Percentiles rank a stretch among this genome's conserved stretches.
Conservation (phyloP, 352 stramenopile genomes). For the Salisapilia sapeloensis region DNA sequence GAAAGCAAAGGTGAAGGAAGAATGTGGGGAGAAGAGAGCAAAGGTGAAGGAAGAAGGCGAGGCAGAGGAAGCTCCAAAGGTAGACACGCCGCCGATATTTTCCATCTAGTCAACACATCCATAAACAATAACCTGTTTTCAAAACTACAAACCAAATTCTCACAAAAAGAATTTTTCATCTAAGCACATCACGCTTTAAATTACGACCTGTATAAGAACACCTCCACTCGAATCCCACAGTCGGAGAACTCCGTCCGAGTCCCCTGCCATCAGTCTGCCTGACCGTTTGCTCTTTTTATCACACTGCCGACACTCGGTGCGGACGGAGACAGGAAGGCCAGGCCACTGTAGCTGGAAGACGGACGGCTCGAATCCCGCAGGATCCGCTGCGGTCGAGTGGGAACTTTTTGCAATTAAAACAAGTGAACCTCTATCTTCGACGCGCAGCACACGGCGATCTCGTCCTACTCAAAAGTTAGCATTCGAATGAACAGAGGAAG, state of each 20-base stretch:
- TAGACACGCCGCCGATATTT: no score
- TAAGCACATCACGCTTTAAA: no score
- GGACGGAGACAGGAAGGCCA: slow-evolving; percentile 23
- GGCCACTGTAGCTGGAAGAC: slow-evolving; percentile 51
- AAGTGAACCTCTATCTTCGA: slow-evolving; percentile 60
- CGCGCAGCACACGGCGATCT: slow-evolving; percentile 54
- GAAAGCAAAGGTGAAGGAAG: no score
- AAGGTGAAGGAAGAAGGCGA: no score
- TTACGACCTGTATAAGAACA: no score
- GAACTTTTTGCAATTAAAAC: slow-evolving; percentile 63
- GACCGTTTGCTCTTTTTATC: slow-evolving; percentile 2
- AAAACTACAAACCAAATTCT: no score
- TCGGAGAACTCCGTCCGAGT: slow-evolving; percentile 40
- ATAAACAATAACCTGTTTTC: no score
- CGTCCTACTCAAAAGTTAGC: slow-evolving; percentile 19
- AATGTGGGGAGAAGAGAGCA: no score
- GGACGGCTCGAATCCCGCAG: slow-evolving; percentile 45
- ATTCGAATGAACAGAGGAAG: no score
- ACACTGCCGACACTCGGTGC: background rate
- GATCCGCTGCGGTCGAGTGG: slow-evolving; percentile 29
- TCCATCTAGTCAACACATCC: no score
- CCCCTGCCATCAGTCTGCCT: slow-evolving; percentile 26
- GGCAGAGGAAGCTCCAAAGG: no score
- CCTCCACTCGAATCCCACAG: slow-evolving; percentile 55
- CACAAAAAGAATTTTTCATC: no score